phyloP scores from a whole-genome alignment of 1,284 basidiomycete genomes.

The Anthracocystis setariae region DNA sequence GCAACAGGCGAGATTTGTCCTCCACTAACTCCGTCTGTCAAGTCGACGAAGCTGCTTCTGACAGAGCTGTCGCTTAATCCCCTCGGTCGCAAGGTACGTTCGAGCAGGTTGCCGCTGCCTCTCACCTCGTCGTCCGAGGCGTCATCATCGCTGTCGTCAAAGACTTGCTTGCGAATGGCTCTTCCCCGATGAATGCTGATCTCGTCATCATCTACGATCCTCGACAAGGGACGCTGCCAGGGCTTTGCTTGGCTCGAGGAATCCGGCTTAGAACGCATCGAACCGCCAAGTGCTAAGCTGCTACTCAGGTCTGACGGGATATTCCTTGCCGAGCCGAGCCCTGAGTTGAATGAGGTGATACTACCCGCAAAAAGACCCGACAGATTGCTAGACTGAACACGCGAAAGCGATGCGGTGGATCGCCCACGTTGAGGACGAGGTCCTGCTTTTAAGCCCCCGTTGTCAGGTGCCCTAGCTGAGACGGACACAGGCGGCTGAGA shows the following conservation, averaged over 20 bases:
- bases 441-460: slow-evolving; percentile 28
- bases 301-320: slow-evolving; percentile 3
- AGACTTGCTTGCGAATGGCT: slow-evolving; percentile 42
- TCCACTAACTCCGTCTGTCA: slow-evolving; percentile 20
- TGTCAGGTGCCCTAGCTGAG: slow-evolving; percentile 14
- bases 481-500: slow-evolving; percentile 16
- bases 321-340: slow-evolving; percentile 8
- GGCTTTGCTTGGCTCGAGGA: slow-evolving; percentile 9
- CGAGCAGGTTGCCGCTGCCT: slow-evolving; percentile 25
- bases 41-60: slow-evolving; percentile 60
- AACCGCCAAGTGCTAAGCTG: slow-evolving; percentile 12
- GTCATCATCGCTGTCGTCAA: slow-evolving; percentile 41
- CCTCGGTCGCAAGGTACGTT: slow-evolving; percentile 48
- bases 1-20: slow-evolving; percentile 21
- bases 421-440: slow-evolving; percentile 43
- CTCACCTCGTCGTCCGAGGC: slow-evolving; percentile 34
- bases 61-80: slow-evolving; percentile 65
- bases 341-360: slow-evolving; percentile 11
- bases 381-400: slow-evolving; percentile 52
- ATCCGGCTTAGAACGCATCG: slow-evolving; percentile 9
- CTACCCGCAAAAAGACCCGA: slow-evolving; percentile 55
- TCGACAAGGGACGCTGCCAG: slow-evolving; percentile 35
- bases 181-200: slow-evolving; percentile 52
- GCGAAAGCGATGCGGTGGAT: slow-evolving; percentile 38
- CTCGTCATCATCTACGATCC: slow-evolving; percentile 63